phyloP scores from a whole-genome alignment of 345 rosid genomes.

The Arabidopsis suecica region DNA sequence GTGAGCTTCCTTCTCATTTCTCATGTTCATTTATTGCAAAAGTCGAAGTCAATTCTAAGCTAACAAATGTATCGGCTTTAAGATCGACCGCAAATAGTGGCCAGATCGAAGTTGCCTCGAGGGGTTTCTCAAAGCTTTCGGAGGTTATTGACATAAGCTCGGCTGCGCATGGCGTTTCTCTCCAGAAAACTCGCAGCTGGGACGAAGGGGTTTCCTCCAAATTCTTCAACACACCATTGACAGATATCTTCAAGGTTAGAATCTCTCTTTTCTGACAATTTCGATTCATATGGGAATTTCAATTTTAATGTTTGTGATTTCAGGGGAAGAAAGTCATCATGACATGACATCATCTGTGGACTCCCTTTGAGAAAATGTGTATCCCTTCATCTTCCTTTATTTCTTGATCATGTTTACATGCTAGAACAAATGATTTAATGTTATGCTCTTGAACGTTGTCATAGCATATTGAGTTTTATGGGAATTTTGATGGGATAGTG shows the following conservation, averaged over 20 bases:
- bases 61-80: slow-evolving; percentile 46
- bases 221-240: slow-evolving; percentile 70
- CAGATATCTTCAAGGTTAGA: slow-evolving; percentile 75
- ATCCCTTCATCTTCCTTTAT: too few species aligned
- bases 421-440: too few species aligned
- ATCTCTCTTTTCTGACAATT: neutral
- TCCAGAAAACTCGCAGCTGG: slow-evolving; percentile 90
- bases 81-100: slow-evolving; percentile 42
- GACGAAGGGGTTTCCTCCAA: slow-evolving; percentile 86
- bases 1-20: too few species aligned
- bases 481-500: too few species aligned
- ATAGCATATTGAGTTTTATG: too few species aligned
- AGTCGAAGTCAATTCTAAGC: slow-evolving; percentile 44
- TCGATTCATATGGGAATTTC: neutral
- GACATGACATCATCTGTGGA: slow-evolving; percentile 59
- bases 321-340: slow-evolving; percentile 95
- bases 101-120: slow-evolving; percentile 47
- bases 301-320: slow-evolving; percentile 18
- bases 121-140: slow-evolving; percentile 64
- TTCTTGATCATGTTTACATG: slow-evolving; percentile 22
- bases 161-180: slow-evolving; percentile 71
- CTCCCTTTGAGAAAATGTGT: slow-evolving; percentile 66
- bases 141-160: slow-evolving; percentile 69
- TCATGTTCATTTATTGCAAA: too few species aligned
- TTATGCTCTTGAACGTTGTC: too few species aligned